Percentiles rank a stretch among this genome's conserved stretches.
Evolutionary conservation across 352 stramenopile species (phyloP).

Genomic region (Phytophthora europaea): DNA sequence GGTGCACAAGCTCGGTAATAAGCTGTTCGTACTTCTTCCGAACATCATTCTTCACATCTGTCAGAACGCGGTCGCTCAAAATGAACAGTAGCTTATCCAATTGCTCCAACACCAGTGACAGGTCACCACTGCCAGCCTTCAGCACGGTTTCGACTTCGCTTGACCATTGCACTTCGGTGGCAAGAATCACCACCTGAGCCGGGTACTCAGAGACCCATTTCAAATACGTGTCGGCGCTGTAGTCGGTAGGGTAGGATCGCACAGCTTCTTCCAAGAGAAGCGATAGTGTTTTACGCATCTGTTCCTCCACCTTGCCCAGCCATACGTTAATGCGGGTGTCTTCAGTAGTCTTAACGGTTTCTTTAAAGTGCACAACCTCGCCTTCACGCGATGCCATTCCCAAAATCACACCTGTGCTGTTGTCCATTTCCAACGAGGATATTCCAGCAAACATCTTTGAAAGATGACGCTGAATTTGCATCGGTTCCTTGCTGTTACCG

Average conservation of each 20-base stretch:
- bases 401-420: slow-evolving; percentile 74
- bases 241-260: slow-evolving; percentile 77
- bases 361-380: slow-evolving; percentile 96
- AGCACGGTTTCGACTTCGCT: slow-evolving; percentile 94
- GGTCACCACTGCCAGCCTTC: slow-evolving; percentile 58
- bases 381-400: slow-evolving; percentile 99
- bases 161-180: slow-evolving; percentile 98
- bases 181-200: slow-evolving; percentile 99
- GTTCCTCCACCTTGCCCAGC: slow-evolving; percentile 97
- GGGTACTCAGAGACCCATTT: slow-evolving; percentile 98
- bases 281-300: slow-evolving; percentile 98
- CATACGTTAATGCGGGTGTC: slow-evolving; percentile 96
- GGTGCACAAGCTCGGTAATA: slow-evolving; percentile 99
- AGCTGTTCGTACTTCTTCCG: slow-evolving; percentile 99
- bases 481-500: slow-evolving; percentile 98
- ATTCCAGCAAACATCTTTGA: slow-evolving; percentile 99
- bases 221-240: slow-evolving; percentile 91
- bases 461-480: slow-evolving; percentile 97
- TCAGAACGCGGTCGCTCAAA: slow-evolving; percentile 97
- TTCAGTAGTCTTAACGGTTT: slow-evolving; percentile 92
- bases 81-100: slow-evolving; percentile 93
- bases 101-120: slow-evolving; percentile 64
- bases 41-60: slow-evolving; percentile 94
- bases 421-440: slow-evolving; percentile 91
- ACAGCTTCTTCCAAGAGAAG: slow-evolving; percentile 96